phyloP scores from a whole-genome alignment of 2,329 filamentous ascomycete species.

The Xylariaceae sp. region DNA sequence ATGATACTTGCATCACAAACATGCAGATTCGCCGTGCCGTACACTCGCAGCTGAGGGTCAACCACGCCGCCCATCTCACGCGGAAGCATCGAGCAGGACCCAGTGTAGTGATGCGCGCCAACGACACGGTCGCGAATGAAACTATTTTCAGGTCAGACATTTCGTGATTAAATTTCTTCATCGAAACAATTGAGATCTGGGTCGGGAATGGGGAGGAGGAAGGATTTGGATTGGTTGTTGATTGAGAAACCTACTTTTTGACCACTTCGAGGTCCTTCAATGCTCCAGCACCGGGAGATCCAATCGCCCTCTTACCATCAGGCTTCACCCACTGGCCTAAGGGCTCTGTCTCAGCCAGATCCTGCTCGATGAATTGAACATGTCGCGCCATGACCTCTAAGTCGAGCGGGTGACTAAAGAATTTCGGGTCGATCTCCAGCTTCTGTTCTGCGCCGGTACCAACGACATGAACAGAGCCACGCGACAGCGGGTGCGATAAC shows the following conservation, averaged over 20 bases:
- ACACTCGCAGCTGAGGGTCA: slow-evolving; percentile 8
- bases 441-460: not conserved
- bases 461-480: slow-evolving; percentile 16
- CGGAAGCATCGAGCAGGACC: slow-evolving; percentile 37
- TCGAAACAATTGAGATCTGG: no score
- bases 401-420: slow-evolving; percentile 12
- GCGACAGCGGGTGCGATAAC: slow-evolving; percentile 15
- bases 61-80: slow-evolving; percentile 15
- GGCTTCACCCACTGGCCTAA: slow-evolving; percentile 35
- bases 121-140: no score
- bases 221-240: no score
- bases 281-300: slow-evolving; percentile 27
- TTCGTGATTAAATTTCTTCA: slow-evolving; percentile 32
- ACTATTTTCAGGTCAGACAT: slow-evolving; percentile 30
- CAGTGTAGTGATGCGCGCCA: slow-evolving; percentile 47
- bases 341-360: slow-evolving; percentile 33
- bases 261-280: slow-evolving; percentile 16
- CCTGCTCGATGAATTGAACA: slow-evolving; percentile 25
- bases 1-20: slow-evolving; percentile 20
- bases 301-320: slow-evolving; percentile 38
- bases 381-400: slow-evolving; percentile 15
- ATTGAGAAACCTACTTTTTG: no score
- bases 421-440: slow-evolving; percentile 12
- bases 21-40: slow-evolving; percentile 14
- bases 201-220: no score